Percentiles rank a stretch among this genome's conserved stretches.
phyloP scores from a whole-genome alignment of 1,284 basidiomycete species.

The Pulchroboletus neoregius region DNA sequence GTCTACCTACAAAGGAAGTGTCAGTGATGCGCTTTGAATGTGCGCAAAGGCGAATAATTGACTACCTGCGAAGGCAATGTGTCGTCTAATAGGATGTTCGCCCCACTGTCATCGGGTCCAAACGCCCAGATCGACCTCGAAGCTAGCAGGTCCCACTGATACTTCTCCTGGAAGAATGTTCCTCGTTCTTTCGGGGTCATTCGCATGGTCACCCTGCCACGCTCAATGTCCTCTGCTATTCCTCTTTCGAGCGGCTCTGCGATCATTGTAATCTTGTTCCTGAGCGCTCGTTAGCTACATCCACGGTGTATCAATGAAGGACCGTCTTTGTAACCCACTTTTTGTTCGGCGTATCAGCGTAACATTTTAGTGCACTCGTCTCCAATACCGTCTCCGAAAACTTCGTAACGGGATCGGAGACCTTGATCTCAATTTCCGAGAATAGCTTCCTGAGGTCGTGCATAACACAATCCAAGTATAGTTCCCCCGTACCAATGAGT shows the following conservation, averaged over 20 bases:
- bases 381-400: constrained; percentile 99
- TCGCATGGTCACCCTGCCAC: constrained; percentile 85
- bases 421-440: constrained; percentile 99
- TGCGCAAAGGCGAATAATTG: background rate
- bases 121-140: constrained; percentile 99
- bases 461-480: constrained; percentile 96
- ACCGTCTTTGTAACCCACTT: constrained; percentile 57
- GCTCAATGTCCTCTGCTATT: constrained; percentile 91
- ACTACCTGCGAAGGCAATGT: constrained; percentile 88
- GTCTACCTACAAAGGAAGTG: constrained; percentile 61
- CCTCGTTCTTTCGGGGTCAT: constrained; percentile 93
- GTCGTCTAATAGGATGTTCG: constrained; percentile 94
- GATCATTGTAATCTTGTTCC: constrained; percentile 97
- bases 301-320: constrained; percentile 2
- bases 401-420: constrained; percentile 97
- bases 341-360: constrained; percentile 98
- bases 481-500: constrained; percentile 92
- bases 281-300: constrained; percentile 33
- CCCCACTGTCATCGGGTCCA: constrained; percentile 91
- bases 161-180: constrained; percentile 91
- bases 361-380: constrained; percentile 97
- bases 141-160: constrained; percentile 97
- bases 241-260: constrained; percentile 93
- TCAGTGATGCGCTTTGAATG: background rate
- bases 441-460: constrained; percentile 93